Conservation (phyloP, 164 flowering plant species). For the Kingdonia uniflora region DNA sequence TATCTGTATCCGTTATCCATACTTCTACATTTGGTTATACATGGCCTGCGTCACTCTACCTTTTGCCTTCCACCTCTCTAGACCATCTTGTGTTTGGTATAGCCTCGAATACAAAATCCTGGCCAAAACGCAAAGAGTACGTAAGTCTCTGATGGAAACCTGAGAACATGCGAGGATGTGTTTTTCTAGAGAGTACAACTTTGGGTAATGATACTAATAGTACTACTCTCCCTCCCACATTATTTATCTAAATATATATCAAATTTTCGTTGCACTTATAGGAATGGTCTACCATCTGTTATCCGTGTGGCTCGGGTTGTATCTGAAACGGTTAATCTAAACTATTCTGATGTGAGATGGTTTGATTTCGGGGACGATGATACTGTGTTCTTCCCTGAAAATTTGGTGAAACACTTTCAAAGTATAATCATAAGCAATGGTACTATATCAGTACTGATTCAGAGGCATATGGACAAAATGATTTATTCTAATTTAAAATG, state of each 20-base stretch:
- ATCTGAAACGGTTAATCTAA: neutral
- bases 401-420: constrained; percentile 44
- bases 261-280: neutral
- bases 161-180: constrained; percentile 33
- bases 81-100: constrained; percentile 56
- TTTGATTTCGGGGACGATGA: constrained; percentile 1
- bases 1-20: constrained; percentile 6
- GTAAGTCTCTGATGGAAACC: constrained; percentile 56
- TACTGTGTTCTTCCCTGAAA: constrained; percentile 1
- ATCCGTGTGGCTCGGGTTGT: constrained; percentile 4
- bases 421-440: constrained; percentile 57
- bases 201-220: neutral
- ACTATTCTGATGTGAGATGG: constrained; percentile 1
- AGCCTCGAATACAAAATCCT: constrained; percentile 43
- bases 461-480: constrained; percentile 58
- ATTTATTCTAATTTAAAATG: constrained; percentile 48
- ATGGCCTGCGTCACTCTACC: neutral
- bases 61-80: constrained; percentile 23
- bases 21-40: constrained; percentile 12
- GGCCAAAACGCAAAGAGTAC: constrained; percentile 30
- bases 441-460: constrained; percentile 53
- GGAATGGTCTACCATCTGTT: neutral
- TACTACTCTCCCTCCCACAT: neutral
- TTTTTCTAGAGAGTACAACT: constrained; percentile 40
- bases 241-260: neutral